Evolutionary conservation across 2,329 filamentous ascomycete species (phyloP).

Genomic region (Ascocoryne sarcoides): DNA sequence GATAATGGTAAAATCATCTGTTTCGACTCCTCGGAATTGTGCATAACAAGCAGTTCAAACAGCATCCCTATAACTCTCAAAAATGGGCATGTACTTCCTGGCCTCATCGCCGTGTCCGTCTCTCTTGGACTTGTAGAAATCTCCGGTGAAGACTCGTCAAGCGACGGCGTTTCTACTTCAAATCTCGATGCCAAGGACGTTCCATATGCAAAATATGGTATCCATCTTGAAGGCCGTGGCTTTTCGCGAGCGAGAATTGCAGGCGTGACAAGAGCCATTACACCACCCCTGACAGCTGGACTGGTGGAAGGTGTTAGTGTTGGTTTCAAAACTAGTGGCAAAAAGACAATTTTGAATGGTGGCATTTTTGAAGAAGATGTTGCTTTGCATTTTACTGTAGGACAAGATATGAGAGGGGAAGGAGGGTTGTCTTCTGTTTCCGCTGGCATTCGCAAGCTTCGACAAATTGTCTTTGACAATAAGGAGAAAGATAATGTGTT

Average conservation of each 20-base stretch:
- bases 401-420: constrained; percentile 28
- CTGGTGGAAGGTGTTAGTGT: constrained; percentile 35
- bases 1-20: constrained; percentile 35
- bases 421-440: constrained; percentile 27
- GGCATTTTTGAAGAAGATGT: constrained; percentile 36
- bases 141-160: constrained; percentile 33
- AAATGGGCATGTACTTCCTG: constrained; percentile 40
- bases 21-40: constrained; percentile 26
- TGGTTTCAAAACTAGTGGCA: constrained; percentile 32
- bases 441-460: constrained; percentile 26
- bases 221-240: constrained; percentile 33
- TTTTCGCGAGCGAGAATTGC: constrained; percentile 35
- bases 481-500: constrained; percentile 31
- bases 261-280: constrained; percentile 36
- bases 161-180: constrained; percentile 35
- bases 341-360: constrained; percentile 32
- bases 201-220: constrained; percentile 33
- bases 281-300: constrained; percentile 29
- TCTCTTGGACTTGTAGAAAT: constrained; percentile 44
- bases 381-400: constrained; percentile 34
- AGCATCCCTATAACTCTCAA: constrained; percentile 30
- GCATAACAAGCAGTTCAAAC: constrained; percentile 21
- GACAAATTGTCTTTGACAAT: constrained; percentile 31
- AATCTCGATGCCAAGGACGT: constrained; percentile 26
- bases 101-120: constrained; percentile 40